These are phyloP conservation scores for Colletotrichum sidae DNA, from an alignment of 2,329 filamentous ascomycete species.

Conservation along the genomic window DNA sequence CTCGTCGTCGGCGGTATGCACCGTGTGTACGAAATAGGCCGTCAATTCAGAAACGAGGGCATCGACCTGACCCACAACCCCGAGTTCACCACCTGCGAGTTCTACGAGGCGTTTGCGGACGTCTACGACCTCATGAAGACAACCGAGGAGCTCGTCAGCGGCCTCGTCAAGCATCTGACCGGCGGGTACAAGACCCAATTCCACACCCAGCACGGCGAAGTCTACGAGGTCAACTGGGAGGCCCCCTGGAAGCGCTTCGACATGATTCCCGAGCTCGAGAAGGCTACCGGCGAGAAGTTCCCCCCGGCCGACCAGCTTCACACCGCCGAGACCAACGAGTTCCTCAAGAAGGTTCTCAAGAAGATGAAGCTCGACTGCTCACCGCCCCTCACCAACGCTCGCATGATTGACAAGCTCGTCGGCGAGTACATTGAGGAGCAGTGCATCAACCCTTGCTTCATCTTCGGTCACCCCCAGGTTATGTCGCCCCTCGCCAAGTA, in stretches of 20 bases:
- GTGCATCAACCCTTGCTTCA: slow-evolving; percentile 84
- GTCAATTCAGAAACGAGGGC: slow-evolving; percentile 95
- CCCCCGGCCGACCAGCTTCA: slow-evolving; percentile 90
- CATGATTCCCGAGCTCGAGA: slow-evolving; percentile 95
- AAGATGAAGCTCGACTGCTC: slow-evolving; percentile 93
- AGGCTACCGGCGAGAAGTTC: slow-evolving; percentile 92
- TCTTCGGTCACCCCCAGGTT: slow-evolving; percentile 72
- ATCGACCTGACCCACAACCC: slow-evolving; percentile 96
- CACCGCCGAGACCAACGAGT: slow-evolving; percentile 88
- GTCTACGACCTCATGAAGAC: slow-evolving; percentile 89
- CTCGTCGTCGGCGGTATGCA: slow-evolving; percentile 92
- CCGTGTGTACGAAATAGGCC: slow-evolving; percentile 94
- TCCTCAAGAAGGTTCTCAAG: slow-evolving; percentile 85
- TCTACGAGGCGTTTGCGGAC: slow-evolving; percentile 95
- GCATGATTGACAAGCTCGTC: slow-evolving; percentile 95
- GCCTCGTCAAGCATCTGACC: slow-evolving; percentile 88
- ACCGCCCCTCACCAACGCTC: slow-evolving; percentile 89
- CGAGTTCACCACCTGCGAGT: slow-evolving; percentile 97
- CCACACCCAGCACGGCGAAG: slow-evolving; percentile 86
- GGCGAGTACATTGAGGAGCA: slow-evolving; percentile 96
- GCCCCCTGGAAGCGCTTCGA: slow-evolving; percentile 92
- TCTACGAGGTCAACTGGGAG: slow-evolving; percentile 95
- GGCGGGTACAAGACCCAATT: slow-evolving; percentile 88
- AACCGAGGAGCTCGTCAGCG: slow-evolving; percentile 93
- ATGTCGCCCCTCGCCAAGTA: slow-evolving; percentile 91